A percentile compares a stretch with the other conserved stretches of the same genome.
phyloP scores from a whole-genome alignment of 192 early-diverging fungal species.

The Linnemannia zychae region DNA sequence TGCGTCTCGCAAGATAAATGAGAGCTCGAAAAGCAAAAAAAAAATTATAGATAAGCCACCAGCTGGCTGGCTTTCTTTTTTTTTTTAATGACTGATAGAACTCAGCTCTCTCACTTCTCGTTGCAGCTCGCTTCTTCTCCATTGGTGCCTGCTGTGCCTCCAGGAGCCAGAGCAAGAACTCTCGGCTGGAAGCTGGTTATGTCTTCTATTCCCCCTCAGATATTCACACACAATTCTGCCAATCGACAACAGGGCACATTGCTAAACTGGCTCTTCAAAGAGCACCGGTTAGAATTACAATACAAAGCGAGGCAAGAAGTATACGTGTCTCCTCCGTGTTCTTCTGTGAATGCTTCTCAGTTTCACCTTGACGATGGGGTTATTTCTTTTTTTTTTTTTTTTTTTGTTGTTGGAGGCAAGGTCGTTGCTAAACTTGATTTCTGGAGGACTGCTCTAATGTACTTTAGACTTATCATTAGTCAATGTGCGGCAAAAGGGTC shows the following conservation, averaged over 20 bases:
- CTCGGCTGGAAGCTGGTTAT: neutral
- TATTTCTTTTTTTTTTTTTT: too few relatives aligned
- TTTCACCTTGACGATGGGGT: neutral
- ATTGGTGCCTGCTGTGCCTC: neutral
- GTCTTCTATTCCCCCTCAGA: neutral
- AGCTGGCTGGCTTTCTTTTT: neutral
- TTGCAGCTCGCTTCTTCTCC: neutral
- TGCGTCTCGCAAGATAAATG: neutral
- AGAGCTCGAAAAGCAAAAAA: neutral
- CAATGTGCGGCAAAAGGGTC: too few relatives aligned
- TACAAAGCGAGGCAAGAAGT: neutral
- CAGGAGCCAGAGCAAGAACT: neutral
- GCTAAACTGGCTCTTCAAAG: neutral
- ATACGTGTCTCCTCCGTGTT: neutral
- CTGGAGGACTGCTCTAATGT: neutral
- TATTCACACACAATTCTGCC: too few relatives aligned
- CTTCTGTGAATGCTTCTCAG: neutral
- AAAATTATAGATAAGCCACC: slow-evolving; percentile 1
- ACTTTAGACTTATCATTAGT: neutral
- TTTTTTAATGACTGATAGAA: neutral
- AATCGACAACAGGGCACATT: neutral
- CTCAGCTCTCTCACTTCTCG: neutral
- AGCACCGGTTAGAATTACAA: too few relatives aligned
- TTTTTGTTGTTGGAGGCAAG: too few relatives aligned
- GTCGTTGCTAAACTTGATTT: too few relatives aligned